Evolutionary conservation across 179 eudicot species (phyloP).

Genomic region (Pouteria campechiana): DNA sequence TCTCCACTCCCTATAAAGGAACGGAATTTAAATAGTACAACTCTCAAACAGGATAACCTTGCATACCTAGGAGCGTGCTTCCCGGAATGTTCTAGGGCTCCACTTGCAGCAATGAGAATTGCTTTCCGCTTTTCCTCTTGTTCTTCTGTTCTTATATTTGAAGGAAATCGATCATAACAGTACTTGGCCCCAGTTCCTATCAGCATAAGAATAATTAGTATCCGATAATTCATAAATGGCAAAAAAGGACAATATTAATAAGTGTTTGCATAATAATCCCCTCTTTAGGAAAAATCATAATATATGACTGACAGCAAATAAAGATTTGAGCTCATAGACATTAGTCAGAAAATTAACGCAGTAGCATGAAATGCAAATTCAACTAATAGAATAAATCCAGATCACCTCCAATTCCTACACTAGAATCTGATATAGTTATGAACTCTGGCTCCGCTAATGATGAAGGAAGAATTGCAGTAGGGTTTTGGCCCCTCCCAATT

Average conservation of each 20-base stretch:
- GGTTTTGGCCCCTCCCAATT: conserved; percentile 91
- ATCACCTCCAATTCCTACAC: conserved; percentile 52
- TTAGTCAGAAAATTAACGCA: no score
- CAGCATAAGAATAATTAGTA: conserved; percentile 1
- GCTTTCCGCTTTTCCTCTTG: conserved; percentile 88
- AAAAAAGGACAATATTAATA: no score
- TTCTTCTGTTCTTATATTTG: conserved; percentile 75
- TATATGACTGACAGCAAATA: no score
- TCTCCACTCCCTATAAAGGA: no score
- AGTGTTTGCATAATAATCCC: no score
- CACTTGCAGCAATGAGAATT: conserved; percentile 73
- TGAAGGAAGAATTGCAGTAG: conserved; percentile 66
- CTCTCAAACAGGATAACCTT: background rate
- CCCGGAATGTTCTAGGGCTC: conserved; percentile 50
- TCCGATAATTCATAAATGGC: background rate
- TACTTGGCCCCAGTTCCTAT: conserved; percentile 62
- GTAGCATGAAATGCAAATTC: no score
- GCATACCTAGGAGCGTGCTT: conserved; percentile 21
- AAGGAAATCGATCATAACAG: conserved; percentile 78
- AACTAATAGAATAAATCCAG: no score
- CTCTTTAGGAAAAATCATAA: no score
- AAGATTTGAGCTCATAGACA: no score
- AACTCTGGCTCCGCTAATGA: conserved; percentile 61
- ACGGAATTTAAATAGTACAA: background rate
- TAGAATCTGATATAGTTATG: conserved; percentile 70